Conservation (phyloP, 805 yeast species). For the Candida pseudofarinosa region DNA sequence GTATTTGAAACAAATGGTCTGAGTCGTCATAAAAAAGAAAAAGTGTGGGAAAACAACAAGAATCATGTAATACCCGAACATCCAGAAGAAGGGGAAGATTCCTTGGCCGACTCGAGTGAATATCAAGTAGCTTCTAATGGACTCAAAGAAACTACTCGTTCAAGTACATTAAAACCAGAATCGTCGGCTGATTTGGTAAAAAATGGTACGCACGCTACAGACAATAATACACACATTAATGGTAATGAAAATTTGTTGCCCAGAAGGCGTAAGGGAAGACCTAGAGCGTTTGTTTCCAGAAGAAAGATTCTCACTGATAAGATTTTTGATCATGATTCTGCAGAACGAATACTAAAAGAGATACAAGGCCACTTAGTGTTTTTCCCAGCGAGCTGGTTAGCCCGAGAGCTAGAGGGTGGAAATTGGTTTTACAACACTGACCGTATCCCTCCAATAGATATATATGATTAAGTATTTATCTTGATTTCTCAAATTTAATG, state of each 20-base stretch:
- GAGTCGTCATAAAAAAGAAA: neutral
- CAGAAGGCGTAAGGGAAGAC: slow-evolving; percentile 28
- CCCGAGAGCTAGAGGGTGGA: slow-evolving; percentile 79
- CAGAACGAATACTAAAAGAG: slow-evolving; percentile 65
- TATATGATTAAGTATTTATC: slow-evolving; percentile 54
- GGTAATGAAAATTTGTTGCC: neutral
- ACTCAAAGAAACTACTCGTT: neutral
- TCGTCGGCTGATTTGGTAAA: neutral
- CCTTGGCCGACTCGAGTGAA: neutral
- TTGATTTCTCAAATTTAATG: neutral
- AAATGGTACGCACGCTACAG: neutral
- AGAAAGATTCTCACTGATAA: slow-evolving; percentile 40
- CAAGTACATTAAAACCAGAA: neutral
- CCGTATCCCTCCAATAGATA: slow-evolving; percentile 91
- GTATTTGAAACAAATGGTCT: neutral
- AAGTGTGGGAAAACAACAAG: slow-evolving; percentile 1
- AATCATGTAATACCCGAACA: slow-evolving; percentile 3
- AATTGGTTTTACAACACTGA: slow-evolving; percentile 96
- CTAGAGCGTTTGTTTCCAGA: slow-evolving; percentile 34
- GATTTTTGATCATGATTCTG: slow-evolving; percentile 69
- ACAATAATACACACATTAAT: neutral
- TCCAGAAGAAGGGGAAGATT: neutral
- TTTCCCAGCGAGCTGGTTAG: slow-evolving; percentile 92
- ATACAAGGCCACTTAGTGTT: slow-evolving; percentile 83
- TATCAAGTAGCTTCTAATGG: neutral